phyloP scores from a whole-genome alignment of 2,329 filamentous ascomycete species.

The Colletotrichum kahawae region DNA sequence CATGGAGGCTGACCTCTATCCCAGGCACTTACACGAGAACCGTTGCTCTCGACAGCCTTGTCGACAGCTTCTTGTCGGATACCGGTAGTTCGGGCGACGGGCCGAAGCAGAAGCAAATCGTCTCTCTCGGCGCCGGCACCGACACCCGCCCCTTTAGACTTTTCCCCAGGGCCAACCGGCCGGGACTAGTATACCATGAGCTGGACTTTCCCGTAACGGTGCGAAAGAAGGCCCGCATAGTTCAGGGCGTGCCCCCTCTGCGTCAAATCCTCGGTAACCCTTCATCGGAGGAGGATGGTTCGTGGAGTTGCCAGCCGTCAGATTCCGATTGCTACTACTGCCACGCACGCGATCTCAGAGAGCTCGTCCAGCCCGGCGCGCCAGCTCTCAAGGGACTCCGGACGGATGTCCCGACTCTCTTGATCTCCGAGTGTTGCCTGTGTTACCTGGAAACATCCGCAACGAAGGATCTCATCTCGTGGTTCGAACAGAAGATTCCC shows the following conservation, averaged over 20 bases:
- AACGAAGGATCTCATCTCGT: conserved; percentile 67
- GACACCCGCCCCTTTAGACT: conserved; percentile 89
- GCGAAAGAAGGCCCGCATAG: conserved; percentile 64
- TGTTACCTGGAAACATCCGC: conserved; percentile 78
- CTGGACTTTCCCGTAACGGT: conserved; percentile 84
- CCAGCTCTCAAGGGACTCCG: conserved; percentile 44
- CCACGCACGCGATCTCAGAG: conserved; percentile 75
- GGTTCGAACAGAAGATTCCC: conserved; percentile 61
- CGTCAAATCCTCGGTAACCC: conserved; percentile 42
- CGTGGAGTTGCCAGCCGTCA: conserved; percentile 48
- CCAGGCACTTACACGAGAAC: conserved; percentile 93
- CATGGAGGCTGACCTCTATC: conserved; percentile 21
- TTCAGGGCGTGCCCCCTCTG: conserved; percentile 51
- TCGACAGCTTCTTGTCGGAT: conserved; percentile 70
- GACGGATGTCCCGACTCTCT: conserved; percentile 73
- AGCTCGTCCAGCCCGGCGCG: conserved; percentile 44
- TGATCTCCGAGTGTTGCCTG: conserved; percentile 95
- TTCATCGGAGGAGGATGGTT: conserved; percentile 31
- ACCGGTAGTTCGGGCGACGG: conserved; percentile 28
- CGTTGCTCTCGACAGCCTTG: conserved; percentile 78
- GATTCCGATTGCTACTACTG: conserved; percentile 53
- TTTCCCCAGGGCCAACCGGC: conserved; percentile 47
- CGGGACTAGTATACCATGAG: conserved; percentile 80
- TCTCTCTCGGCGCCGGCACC: conserved; percentile 92
- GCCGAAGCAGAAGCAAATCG: conserved; percentile 68